phyloP scores from a whole-genome alignment of 2,329 filamentous ascomycete species.

The Pseudocercospora musae region DNA sequence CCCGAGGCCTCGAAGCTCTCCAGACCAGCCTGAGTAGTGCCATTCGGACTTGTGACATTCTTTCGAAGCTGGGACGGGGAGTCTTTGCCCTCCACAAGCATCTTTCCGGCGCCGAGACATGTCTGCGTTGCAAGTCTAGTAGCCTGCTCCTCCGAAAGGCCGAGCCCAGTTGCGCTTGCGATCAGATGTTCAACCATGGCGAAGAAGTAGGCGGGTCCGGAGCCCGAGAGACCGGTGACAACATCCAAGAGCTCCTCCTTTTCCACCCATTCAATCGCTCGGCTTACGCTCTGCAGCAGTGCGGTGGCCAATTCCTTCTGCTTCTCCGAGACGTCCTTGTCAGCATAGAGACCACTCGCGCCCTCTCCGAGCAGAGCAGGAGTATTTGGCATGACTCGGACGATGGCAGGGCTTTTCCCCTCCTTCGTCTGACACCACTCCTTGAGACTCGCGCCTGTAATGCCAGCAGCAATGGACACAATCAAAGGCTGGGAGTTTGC shows the following conservation, averaged over 20 bases:
- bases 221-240: conserved; percentile 28
- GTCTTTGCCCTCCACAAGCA: conserved; percentile 27
- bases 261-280: conserved; percentile 29
- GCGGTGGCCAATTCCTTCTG: conserved; percentile 24
- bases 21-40: conserved; percentile 29
- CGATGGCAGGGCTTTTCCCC: conserved; percentile 24
- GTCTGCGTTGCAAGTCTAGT: conserved; percentile 29
- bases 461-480: conserved; percentile 29
- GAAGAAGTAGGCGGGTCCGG: conserved; percentile 29
- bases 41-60: conserved; percentile 32
- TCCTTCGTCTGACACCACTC: conserved; percentile 24
- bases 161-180: conserved; percentile 25
- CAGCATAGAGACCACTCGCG: conserved; percentile 27
- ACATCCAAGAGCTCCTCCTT: conserved; percentile 29
- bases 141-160: conserved; percentile 27
- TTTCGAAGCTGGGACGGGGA: conserved; percentile 27
- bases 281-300: conserved; percentile 26
- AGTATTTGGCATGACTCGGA: conserved; percentile 31
- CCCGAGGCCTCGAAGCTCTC: conserved; percentile 29
- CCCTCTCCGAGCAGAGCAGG: conserved; percentile 29
- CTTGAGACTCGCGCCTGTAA: conserved; percentile 23
- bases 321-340: conserved; percentile 22
- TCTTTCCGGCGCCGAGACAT: conserved; percentile 30
- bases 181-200: conserved; percentile 31
- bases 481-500: conserved; percentile 21